Evolutionary conservation across 305 asterid genomes (phyloP).

Genomic region (Ruellia speciosa): DNA sequence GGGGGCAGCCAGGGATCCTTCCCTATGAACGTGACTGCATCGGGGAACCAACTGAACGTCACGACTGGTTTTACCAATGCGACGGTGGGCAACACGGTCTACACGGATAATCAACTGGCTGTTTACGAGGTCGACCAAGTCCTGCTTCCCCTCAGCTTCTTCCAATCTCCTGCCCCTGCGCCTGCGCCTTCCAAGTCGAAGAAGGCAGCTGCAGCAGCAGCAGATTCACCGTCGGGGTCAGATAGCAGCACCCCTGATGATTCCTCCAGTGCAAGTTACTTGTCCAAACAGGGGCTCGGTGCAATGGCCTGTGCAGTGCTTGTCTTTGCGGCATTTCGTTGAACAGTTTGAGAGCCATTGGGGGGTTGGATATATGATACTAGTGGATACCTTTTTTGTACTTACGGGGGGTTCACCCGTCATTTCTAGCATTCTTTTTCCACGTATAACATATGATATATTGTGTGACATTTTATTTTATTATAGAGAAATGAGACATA

Average conservation of each 20-base stretch:
- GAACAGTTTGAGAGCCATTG: conserved; percentile 8
- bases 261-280: conserved; percentile 28
- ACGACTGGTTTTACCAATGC: conserved; percentile 52
- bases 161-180: conserved; percentile 45
- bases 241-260: conserved; percentile 21
- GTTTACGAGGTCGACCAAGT: conserved; percentile 56
- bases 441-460: neutral
- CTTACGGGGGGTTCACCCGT: neutral
- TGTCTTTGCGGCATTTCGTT: conserved; percentile 17
- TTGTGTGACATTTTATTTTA: conserved; percentile 4
- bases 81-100: conserved; percentile 34
- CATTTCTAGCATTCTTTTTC: conserved; percentile 12
- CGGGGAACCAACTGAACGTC: conserved; percentile 41
- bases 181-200: conserved; percentile 41
- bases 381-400: conserved; percentile 7
- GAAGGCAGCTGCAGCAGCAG: conserved; percentile 25
- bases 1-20: conserved; percentile 45
- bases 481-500: neutral
- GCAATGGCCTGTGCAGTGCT: conserved; percentile 16
- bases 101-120: conserved; percentile 44
- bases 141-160: conserved; percentile 46
- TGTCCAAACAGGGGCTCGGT: conserved; percentile 3
- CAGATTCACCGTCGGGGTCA: conserved; percentile 25
- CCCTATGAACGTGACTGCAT: conserved; percentile 39
- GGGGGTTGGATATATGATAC: neutral